Percentiles rank a stretch among this genome's conserved stretches.
These are phyloP conservation scores for Cladorrhinum samala DNA, from an alignment of 495 filamentous ascomycete species.

Conservation along the genomic window DNA sequence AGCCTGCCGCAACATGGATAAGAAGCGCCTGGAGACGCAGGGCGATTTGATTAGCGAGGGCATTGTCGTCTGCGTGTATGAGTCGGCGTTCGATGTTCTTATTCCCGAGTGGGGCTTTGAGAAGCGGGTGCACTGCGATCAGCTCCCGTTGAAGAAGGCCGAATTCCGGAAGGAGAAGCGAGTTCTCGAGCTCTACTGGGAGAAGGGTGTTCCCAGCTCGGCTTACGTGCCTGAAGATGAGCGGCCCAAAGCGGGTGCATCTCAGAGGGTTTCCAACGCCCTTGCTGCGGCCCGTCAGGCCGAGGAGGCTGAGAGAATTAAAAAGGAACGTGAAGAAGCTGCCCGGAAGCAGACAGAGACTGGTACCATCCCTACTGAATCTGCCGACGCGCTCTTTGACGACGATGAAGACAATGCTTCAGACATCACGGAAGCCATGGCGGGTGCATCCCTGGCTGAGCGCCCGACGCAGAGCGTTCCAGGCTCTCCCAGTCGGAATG, in stretches of 20 bases:
- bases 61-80: conserved; percentile 94
- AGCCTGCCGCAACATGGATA: conserved; percentile 90
- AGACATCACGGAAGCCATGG: conserved; percentile 78
- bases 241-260: conserved; percentile 70
- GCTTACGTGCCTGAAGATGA: conserved; percentile 97
- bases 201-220: conserved; percentile 96
- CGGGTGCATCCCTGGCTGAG: conserved; percentile 78
- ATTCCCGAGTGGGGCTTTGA: conserved; percentile 98
- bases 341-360: conserved; percentile 89
- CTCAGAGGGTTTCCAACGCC: conserved; percentile 62
- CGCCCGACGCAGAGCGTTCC: conserved; percentile 95
- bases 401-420: conserved; percentile 84
- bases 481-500: conserved; percentile 78
- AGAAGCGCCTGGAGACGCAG: conserved; percentile 72
- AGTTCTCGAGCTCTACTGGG: conserved; percentile 94
- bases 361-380: conserved; percentile 81
- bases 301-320: conserved; percentile 70
- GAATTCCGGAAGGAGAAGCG: conserved; percentile 95
- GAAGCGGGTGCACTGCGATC: conserved; percentile 98
- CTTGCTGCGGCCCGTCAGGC: conserved; percentile 70
- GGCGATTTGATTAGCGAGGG: conserved; percentile 95
- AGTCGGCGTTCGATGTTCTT: conserved; percentile 96
- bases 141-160: conserved; percentile 95
- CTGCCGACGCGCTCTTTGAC: conserved; percentile 88
- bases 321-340: conserved; percentile 77